Evolutionary conservation across 2,329 filamentous ascomycete genomes (phyloP), one percentile per base, ranked within the genome.

Genomic region (Saccharata proteae): DNA sequence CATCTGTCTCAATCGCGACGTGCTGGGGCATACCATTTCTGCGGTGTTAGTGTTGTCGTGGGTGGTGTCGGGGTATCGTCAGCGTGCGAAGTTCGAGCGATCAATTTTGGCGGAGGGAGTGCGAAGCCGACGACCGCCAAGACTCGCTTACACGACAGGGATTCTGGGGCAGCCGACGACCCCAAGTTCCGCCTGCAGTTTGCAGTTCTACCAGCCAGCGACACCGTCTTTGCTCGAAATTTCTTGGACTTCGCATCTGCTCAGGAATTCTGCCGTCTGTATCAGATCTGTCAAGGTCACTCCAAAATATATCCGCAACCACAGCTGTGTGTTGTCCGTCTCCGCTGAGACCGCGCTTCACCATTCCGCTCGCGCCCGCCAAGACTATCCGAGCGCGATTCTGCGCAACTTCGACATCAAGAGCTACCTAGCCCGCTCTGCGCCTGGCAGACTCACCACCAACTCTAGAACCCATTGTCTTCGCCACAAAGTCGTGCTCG

Each of bases 21-120:
- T n/a, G 17, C n/a, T 21, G 23, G 15, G 14, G 21, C 47, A 30
- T 55, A 56, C 54, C 55, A 57, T 58, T 50, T 44, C 49, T 56
- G 48, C 44, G 43, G 44, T 29, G 38, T 55, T 53, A 54, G 52
- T 55, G 13, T 24, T 29, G 35, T 36, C 22, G 49, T 20, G 17
- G 38, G 46, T 38, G 44, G 41, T 43, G 48, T 45, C 43, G 43
- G 29, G 26, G 38, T 43, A 47, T 43, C 44, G 45, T 44, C 44
- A 45, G 33, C 28, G 28, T 31, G n/a, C 33, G 28, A 23, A 23
- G 33, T 27, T 24, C 28, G n/a, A 31, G 28, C 22, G 28, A 22
- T 27, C 33, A 35, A 35, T 31, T 35, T 35, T 35, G 33, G 33
- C 25, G 33, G 33, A 30, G 26, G 19, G 33, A 35, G 33, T 35